Conservation (phyloP, 2,329 filamentous ascomycete species). For the Sarocladium kiliense region DNA sequence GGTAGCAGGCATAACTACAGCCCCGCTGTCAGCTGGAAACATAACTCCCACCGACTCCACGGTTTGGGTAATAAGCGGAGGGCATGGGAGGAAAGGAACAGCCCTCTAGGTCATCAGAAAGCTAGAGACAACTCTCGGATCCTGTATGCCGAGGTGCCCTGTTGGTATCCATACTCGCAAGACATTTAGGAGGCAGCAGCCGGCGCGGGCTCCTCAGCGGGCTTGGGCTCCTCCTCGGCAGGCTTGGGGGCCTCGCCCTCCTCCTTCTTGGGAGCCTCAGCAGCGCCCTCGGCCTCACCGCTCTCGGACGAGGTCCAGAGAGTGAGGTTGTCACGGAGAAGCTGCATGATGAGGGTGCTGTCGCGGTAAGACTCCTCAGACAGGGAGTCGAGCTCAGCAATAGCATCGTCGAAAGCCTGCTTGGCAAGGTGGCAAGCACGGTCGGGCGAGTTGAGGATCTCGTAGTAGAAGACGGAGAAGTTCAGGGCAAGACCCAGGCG, state of each 20-base stretch:
- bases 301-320: constrained; percentile 96
- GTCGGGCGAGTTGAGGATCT: constrained; percentile 97
- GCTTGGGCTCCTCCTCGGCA: constrained; percentile 39
- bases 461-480: constrained; percentile 99
- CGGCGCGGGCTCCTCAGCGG: constrained; percentile 33
- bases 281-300: constrained; percentile 66
- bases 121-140: constrained; percentile 24
- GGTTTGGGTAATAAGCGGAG: constrained; percentile 1
- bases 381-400: constrained; percentile 95
- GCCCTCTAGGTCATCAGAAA: constrained; percentile 9
- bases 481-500: constrained; percentile 95
- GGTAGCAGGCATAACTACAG: not conserved
- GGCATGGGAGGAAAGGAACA: constrained; percentile 15
- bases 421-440: constrained; percentile 97
- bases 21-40: constrained; percentile 2
- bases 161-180: constrained; percentile 28
- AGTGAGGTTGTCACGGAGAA: constrained; percentile 95
- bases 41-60: constrained; percentile 9
- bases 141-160: constrained; percentile 28
- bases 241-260: constrained; percentile 41
- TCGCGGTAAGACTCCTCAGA: constrained; percentile 98
- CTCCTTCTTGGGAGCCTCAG: constrained; percentile 57
- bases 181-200: constrained; percentile 49
- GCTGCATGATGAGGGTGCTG: constrained; percentile 99
- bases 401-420: constrained; percentile 98